Evolutionary conservation across 2,329 filamentous ascomycete species (phyloP).

Genomic region (Penicillium glabrum): DNA sequence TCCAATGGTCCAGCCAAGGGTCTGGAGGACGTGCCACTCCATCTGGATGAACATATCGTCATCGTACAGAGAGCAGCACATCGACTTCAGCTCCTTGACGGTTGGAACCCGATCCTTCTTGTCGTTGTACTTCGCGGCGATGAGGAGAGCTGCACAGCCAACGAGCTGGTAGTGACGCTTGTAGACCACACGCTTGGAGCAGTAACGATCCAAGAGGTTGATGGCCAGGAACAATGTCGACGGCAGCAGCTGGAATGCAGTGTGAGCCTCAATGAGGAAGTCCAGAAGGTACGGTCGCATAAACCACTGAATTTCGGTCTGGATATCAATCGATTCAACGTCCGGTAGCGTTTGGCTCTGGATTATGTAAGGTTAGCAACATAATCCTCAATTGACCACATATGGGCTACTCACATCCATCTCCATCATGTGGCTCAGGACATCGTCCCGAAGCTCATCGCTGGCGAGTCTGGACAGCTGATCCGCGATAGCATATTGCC

Average conservation of each 20-base stretch:
- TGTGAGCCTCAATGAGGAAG: constrained; percentile 95
- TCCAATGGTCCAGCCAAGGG: constrained; percentile 91
- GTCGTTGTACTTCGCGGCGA: constrained; percentile 97
- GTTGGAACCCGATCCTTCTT: constrained; percentile 98
- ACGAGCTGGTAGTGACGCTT: constrained; percentile 99
- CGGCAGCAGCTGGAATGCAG: constrained; percentile 88
- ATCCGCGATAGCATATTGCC: constrained; percentile 83
- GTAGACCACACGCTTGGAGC: constrained; percentile 95
- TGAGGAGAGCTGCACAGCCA: constrained; percentile 90
- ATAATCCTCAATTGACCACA: background rate
- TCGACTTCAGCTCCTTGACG: constrained; percentile 94
- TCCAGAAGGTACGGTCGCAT: constrained; percentile 98
- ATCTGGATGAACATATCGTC: constrained; percentile 99
- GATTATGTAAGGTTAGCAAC: constrained; percentile 26
- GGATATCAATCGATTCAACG: constrained; percentile 97
- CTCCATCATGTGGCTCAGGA: constrained; percentile 88
- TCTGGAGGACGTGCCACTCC: constrained; percentile 99
- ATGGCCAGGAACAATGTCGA: constrained; percentile 95
- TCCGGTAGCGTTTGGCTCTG: constrained; percentile 86
- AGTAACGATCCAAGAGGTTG: constrained; percentile 96
- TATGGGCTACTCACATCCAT: constrained; percentile 68
- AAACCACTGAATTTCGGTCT: constrained; percentile 99
- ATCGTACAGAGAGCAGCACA: constrained; percentile 98
- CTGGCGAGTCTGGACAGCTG: constrained; percentile 82
- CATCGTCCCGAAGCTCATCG: constrained; percentile 91